Evolutionary conservation across 192 early-diverging fungal genomes (phyloP), one percentile per base, ranked within the genome.

Genomic region (Tieghemiomyces parasiticus): DNA sequence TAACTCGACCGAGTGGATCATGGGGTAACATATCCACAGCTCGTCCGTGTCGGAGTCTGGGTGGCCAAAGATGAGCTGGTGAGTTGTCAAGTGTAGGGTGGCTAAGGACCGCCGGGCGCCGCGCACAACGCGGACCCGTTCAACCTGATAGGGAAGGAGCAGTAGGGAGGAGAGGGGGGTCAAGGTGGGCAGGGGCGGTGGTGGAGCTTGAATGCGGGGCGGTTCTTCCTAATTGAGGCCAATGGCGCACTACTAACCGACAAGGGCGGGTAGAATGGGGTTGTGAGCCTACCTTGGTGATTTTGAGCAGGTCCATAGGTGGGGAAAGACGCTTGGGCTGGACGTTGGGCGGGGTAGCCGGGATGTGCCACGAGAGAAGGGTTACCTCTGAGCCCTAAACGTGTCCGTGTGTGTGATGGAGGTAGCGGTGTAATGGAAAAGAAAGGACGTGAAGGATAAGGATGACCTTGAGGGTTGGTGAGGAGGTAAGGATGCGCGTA

Each of bases 1-100:
- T n/a, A 61, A 67, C 24, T 59, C 84, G 3, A 91, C 83, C n/a
- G 84, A 82, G 65, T 89, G 87, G 26, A 96, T 85, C 44, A 87
- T 78, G 20, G 91, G 84, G 64, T 92, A 93, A 29, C 79, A 78
- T n/a, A 92, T 78, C 90, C 77, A 74, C 20, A 70, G 16, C 30
- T 61, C 31, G 13, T 44, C 29, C n/a, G n/a, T n/a, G n/a, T n/a
- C n/a, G n/a, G n/a, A n/a, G 45, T 16, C 45, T 30, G 44, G 32
- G 35, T 51, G 26, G 33, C 24, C 35, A 31, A 90, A 91, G 35
- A 88, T 79, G 28, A 93, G 58, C 68, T 89, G 86, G 67, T 91
- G 86, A 13, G 81, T 74, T 12, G 82, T 85, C 45, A 91, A 61
- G 53, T 91, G 85, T 33, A 93, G 61, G 4, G 84, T 77, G 12